phyloP scores from a whole-genome alignment of 163 green algal genomes.

The Prototheca cutis region DNA sequence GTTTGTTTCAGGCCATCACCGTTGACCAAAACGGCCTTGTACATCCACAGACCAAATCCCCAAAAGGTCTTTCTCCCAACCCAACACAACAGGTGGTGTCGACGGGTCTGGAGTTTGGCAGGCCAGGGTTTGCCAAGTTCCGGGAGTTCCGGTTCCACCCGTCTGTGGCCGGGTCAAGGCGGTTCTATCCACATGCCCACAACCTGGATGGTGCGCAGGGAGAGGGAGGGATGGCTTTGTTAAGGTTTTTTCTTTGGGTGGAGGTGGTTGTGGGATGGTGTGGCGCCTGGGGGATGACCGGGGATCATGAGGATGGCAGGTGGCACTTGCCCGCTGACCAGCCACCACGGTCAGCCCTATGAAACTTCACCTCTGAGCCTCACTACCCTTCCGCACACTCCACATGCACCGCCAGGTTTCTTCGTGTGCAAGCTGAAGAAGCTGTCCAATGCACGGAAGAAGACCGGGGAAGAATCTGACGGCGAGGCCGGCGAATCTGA shows the following conservation, averaged over 20 bases:
- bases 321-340: too few species aligned
- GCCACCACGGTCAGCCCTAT: too few species aligned
- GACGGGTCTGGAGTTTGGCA: constrained; percentile 90
- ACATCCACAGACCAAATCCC: too few species aligned
- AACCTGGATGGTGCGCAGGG: constrained; percentile 86
- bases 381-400: not conserved
- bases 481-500: not conserved
- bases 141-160: constrained; percentile 93
- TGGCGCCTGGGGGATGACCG: too few species aligned
- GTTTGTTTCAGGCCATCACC: too few species aligned
- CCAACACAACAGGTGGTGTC: constrained; percentile 80
- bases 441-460: constrained; percentile 55
- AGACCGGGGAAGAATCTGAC: constrained; percentile 1
- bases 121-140: constrained; percentile 67
- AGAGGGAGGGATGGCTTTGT: not conserved
- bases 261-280: not conserved
- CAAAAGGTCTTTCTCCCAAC: too few species aligned
- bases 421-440: constrained; percentile 97
- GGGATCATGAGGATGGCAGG: too few species aligned
- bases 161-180: constrained; percentile 61
- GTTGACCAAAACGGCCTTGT: too few species aligned
- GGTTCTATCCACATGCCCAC: constrained; percentile 97
- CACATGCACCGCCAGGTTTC: constrained; percentile 70
- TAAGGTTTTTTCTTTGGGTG: not conserved
- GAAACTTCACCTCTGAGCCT: too few species aligned